phyloP scores from a whole-genome alignment of 768 basidiomycete species.

The Jaapia argillacea region DNA sequence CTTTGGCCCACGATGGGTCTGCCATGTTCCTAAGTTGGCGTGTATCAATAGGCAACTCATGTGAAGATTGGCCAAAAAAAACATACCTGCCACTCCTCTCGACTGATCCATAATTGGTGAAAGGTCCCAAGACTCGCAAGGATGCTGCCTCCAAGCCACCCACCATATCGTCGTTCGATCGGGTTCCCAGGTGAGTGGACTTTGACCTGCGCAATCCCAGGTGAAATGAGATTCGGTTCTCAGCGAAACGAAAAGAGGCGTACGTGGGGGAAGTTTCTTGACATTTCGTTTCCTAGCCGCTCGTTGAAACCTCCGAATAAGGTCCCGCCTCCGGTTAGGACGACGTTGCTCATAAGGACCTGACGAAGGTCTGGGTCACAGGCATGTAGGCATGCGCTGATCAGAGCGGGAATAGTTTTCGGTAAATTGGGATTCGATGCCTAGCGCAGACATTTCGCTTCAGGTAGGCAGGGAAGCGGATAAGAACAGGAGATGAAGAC shows the following conservation, averaged over 20 bases:
- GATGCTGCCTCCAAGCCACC: constrained; percentile 95
- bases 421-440: constrained; percentile 58
- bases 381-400: constrained; percentile 67
- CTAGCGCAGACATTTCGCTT: constrained; percentile 13
- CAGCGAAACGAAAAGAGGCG: constrained; percentile 18
- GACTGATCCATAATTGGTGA: constrained; percentile 94
- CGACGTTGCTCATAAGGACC: constrained; percentile 85
- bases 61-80: constrained; percentile 1
- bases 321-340: constrained; percentile 92
- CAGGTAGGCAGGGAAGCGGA: neutral
- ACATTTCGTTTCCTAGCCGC: constrained; percentile 68
- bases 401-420: constrained; percentile 66
- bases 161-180: constrained; percentile 81
- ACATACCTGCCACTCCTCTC: constrained; percentile 84
- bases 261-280: constrained; percentile 70
- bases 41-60: constrained; percentile 2
- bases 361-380: constrained; percentile 91
- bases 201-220: constrained; percentile 50
- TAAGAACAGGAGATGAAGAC: constrained; percentile 10
- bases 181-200: constrained; percentile 89
- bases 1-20: constrained; percentile 75
- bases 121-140: constrained; percentile 93
- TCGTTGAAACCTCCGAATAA: constrained; percentile 81
- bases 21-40: constrained; percentile 65
- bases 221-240: neutral